Conservation (phyloP, 1,284 basidiomycete species). For the Boletus holoroseus region DNA sequence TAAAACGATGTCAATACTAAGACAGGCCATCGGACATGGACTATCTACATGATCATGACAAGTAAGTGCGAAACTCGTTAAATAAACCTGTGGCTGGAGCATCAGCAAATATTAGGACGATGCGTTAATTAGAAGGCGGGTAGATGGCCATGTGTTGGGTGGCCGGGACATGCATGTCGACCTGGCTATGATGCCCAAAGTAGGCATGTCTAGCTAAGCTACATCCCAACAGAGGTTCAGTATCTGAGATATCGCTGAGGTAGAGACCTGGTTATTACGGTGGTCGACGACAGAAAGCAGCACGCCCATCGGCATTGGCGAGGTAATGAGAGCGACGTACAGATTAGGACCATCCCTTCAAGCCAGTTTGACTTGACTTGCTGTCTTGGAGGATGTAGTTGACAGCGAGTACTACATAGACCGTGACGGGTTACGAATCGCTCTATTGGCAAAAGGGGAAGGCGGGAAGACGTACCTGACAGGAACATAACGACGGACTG, state of each 20-base stretch:
- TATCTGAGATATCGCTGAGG: conserved; percentile 26
- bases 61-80: not conserved
- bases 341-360: conserved; percentile 69
- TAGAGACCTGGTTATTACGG: conserved; percentile 36
- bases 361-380: conserved; percentile 69
- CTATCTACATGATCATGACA: not conserved
- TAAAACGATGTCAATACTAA: no score
- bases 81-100: not conserved
- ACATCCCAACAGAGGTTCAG: not conserved
- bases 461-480: conserved; percentile 31
- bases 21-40: no score
- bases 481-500: conserved; percentile 63
- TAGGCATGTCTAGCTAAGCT: conserved; percentile 5
- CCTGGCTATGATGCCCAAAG: not conserved
- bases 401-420: conserved; percentile 58
- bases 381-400: conserved; percentile 79
- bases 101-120: not conserved
- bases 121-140: no score
- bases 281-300: not conserved
- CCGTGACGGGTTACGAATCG: not conserved
- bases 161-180: not conserved
- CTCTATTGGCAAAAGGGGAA: not conserved
- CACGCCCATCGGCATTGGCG: not conserved
- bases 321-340: conserved; percentile 30
- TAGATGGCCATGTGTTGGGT: not conserved